Conservation (phyloP, 768 basidiomycete genomes). For the Paxillus involutus region DNA sequence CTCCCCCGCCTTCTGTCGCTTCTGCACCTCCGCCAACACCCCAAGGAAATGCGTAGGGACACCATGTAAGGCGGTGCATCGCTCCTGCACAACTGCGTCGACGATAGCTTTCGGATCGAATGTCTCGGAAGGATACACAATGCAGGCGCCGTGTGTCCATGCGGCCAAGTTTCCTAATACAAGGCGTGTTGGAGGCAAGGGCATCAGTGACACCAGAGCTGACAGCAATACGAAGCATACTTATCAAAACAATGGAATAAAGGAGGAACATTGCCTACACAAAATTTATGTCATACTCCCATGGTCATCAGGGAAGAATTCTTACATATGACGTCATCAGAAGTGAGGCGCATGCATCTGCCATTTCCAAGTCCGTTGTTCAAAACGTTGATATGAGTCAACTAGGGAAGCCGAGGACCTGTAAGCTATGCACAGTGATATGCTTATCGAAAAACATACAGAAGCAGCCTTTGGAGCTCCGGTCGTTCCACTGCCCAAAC, state of each 20-base stretch:
- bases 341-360: slow-evolving; percentile 66
- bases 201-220: slow-evolving; percentile 9
- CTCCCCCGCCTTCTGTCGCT: slow-evolving; percentile 45
- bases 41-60: slow-evolving; percentile 87
- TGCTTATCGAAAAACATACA: slow-evolving; percentile 37
- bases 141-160: slow-evolving; percentile 70
- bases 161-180: slow-evolving; percentile 80
- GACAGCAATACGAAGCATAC: slow-evolving; percentile 34
- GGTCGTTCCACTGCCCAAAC: slow-evolving; percentile 64
- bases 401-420: slow-evolving; percentile 34
- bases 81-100: slow-evolving; percentile 64
- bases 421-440: neutral
- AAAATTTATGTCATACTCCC: slow-evolving; percentile 2
- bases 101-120: slow-evolving; percentile 68
- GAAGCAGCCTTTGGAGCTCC: slow-evolving; percentile 83
- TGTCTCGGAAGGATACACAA: slow-evolving; percentile 72
- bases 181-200: slow-evolving; percentile 48
- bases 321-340: slow-evolving; percentile 69
- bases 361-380: slow-evolving; percentile 77
- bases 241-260: slow-evolving; percentile 90
- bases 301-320: neutral
- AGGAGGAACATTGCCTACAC: slow-evolving; percentile 61
- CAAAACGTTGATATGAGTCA: slow-evolving; percentile 77
- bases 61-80: slow-evolving; percentile 78
- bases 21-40: slow-evolving; percentile 65